These are phyloP conservation scores for Panaeolus papilionaceus DNA, from an alignment of 768 basidiomycete genomes.

Conservation along the genomic window DNA sequence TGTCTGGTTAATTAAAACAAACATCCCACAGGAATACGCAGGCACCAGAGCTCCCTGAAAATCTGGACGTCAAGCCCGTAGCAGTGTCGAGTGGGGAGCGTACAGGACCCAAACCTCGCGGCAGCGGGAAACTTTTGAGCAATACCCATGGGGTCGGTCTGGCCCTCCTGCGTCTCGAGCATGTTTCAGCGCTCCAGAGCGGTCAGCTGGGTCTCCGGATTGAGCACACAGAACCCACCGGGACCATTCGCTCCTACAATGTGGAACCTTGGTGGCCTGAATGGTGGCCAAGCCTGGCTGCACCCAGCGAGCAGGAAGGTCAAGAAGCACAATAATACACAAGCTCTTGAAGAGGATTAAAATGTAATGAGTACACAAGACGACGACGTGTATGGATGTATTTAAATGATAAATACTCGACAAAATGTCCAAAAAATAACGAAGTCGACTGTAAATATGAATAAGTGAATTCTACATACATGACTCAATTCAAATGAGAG, in stretches of 20 bases:
- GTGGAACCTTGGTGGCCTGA: slow-evolving; percentile 74
- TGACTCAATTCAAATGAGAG: not conserved
- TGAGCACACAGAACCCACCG: slow-evolving; percentile 37
- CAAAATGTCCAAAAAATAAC: slow-evolving; percentile 3
- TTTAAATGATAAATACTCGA: slow-evolving; percentile 16
- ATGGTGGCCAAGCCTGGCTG: slow-evolving; percentile 57
- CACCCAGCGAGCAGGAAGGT: slow-evolving; percentile 19
- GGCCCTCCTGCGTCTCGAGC: slow-evolving; percentile 82
- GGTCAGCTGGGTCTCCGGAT: slow-evolving; percentile 53
- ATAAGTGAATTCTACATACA: slow-evolving; percentile 13
- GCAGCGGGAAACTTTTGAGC: slow-evolving; percentile 77
- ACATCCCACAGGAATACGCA: slow-evolving; percentile 13
- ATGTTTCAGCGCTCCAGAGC: slow-evolving; percentile 60
- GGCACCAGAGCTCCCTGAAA: slow-evolving; percentile 33
- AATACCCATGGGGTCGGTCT: slow-evolving; percentile 68
- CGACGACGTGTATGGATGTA: not conserved
- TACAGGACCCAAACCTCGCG: slow-evolving; percentile 61
- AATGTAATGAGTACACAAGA: not conserved
- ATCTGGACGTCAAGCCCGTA: slow-evolving; percentile 43
- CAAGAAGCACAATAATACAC: slow-evolving; percentile 9
- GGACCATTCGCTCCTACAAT: slow-evolving; percentile 36
- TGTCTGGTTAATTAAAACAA: slow-evolving; percentile 19
- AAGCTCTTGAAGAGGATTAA: not conserved
- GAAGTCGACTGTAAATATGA: slow-evolving; percentile 5
- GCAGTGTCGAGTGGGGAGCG: slow-evolving; percentile 24